Percentiles rank a stretch among this genome's conserved stretches.
These are phyloP conservation scores for Aschersonia sp. DNA, from an alignment of 2,329 filamentous ascomycete genomes.

Conservation along the genomic window DNA sequence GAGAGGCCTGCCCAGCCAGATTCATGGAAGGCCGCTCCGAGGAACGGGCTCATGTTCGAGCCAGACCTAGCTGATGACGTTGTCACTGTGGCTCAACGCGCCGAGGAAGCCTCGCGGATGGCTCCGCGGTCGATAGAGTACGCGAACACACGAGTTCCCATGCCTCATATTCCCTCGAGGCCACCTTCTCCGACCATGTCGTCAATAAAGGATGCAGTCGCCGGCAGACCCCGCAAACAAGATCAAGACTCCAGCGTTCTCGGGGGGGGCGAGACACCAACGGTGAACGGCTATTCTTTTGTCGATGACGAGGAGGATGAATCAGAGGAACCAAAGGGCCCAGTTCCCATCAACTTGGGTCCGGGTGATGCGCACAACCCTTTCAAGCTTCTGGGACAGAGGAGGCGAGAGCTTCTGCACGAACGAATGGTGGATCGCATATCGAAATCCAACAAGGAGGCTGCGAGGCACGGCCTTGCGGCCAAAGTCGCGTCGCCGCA, in stretches of 20 bases:
- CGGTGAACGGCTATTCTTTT: constrained; percentile 87
- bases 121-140: constrained; percentile 67
- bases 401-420: constrained; percentile 67
- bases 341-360: constrained; percentile 40
- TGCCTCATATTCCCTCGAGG: constrained; percentile 23
- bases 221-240: constrained; percentile 49
- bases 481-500: constrained; percentile 45
- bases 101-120: constrained; percentile 57
- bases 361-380: constrained; percentile 54
- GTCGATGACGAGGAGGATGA: constrained; percentile 64
- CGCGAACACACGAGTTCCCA: constrained; percentile 66
- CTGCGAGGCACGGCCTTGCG: constrained; percentile 42
- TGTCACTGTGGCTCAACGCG: constrained; percentile 50
- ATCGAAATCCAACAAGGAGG: constrained; percentile 53
- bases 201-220: constrained; percentile 70
- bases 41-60: constrained; percentile 79
- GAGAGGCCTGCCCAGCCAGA: constrained; percentile 65
- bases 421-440: constrained; percentile 77
- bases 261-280: constrained; percentile 63
- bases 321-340: constrained; percentile 8
- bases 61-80: constrained; percentile 48
- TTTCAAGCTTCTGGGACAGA: constrained; percentile 63
- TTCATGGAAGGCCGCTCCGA: constrained; percentile 57
- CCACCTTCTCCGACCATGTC: constrained; percentile 74
- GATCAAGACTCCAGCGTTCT: constrained; percentile 44